A percentile compares a stretch with the other conserved stretches of the same genome.
Evolutionary conservation across 2,329 filamentous ascomycete species (phyloP).

Genomic region (Cercospora sp.): DNA sequence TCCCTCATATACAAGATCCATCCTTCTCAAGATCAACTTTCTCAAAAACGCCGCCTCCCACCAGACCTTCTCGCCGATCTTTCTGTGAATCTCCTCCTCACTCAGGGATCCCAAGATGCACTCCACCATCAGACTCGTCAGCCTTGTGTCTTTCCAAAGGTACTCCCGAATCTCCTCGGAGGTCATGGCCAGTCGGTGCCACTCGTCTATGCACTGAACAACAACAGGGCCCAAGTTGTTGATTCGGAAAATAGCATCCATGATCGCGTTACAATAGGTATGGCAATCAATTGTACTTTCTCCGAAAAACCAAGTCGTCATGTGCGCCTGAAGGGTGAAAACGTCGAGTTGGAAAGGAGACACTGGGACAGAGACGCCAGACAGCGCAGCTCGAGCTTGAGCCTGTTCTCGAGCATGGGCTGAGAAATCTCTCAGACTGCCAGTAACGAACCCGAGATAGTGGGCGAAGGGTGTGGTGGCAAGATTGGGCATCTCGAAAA

Average conservation of each 20-base stretch:
- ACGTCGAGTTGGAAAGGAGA: not conserved
- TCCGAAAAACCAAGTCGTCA: not conserved
- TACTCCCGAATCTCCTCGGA: not conserved
- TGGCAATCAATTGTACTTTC: too few species aligned
- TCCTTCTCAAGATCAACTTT: not conserved
- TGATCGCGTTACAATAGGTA: not conserved
- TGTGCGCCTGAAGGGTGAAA: not conserved
- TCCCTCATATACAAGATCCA: not conserved
- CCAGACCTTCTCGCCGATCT: not conserved
- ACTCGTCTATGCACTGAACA: not conserved
- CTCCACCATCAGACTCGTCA: not conserved
- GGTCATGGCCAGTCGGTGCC: not conserved
- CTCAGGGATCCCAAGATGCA: not conserved
- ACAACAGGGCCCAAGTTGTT: not conserved
- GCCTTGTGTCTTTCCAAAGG: not conserved
- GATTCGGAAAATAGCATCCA: not conserved
- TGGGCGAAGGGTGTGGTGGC: not conserved
- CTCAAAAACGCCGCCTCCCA: not conserved
- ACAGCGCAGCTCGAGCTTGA: not conserved
- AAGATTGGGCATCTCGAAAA: not conserved
- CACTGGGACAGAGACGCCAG: not conserved
- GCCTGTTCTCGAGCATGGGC: not conserved
- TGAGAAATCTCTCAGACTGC: not conserved
- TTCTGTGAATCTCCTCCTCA: not conserved
- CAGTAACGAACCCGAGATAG: not conserved